Percentiles rank a stretch among this genome's conserved stretches.
These are phyloP conservation scores for Candida adriatica DNA, from an alignment of 805 yeast species.

Conservation along the genomic window DNA sequence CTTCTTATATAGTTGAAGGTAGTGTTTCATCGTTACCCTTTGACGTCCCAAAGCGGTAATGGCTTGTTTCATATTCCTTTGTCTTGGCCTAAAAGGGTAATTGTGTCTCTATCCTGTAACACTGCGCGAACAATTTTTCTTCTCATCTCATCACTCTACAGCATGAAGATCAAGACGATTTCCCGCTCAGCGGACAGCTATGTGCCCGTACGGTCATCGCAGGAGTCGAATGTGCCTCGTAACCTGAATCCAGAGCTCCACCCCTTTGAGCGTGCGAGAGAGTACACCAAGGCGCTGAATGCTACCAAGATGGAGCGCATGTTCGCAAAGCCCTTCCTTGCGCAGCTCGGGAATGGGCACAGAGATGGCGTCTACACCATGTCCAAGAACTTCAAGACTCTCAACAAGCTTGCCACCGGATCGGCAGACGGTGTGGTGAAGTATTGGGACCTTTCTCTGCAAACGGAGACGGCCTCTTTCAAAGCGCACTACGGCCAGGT, in stretches of 20 bases:
- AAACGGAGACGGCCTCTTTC: slow-evolving; percentile 68
- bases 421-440: slow-evolving; percentile 94
- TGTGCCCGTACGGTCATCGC: slow-evolving; percentile 87
- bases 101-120: neutral
- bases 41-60: slow-evolving; percentile 2
- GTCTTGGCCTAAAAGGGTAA: slow-evolving; percentile 1
- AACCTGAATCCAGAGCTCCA: slow-evolving; percentile 91
- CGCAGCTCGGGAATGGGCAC: slow-evolving; percentile 92
- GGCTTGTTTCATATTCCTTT: no score
- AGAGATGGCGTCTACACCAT: slow-evolving; percentile 88
- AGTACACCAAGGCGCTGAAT: slow-evolving; percentile 87
- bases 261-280: slow-evolving; percentile 96
- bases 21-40: no score
- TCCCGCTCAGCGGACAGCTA: slow-evolving; percentile 80
- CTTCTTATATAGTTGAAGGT: no score
- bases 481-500: slow-evolving; percentile 90
- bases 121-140: neutral
- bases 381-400: slow-evolving; percentile 65
- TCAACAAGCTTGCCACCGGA: slow-evolving; percentile 81
- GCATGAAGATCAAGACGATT: slow-evolving; percentile 24
- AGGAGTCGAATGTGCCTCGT: slow-evolving; percentile 80
- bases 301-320: slow-evolving; percentile 94
- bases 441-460: slow-evolving; percentile 83
- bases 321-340: slow-evolving; percentile 97
- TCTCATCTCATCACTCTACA: neutral